Percentiles rank a stretch among this genome's conserved stretches.
Evolutionary conservation across 2,329 filamentous ascomycete genomes (phyloP).

Genomic region (Verticillium nubilum): DNA sequence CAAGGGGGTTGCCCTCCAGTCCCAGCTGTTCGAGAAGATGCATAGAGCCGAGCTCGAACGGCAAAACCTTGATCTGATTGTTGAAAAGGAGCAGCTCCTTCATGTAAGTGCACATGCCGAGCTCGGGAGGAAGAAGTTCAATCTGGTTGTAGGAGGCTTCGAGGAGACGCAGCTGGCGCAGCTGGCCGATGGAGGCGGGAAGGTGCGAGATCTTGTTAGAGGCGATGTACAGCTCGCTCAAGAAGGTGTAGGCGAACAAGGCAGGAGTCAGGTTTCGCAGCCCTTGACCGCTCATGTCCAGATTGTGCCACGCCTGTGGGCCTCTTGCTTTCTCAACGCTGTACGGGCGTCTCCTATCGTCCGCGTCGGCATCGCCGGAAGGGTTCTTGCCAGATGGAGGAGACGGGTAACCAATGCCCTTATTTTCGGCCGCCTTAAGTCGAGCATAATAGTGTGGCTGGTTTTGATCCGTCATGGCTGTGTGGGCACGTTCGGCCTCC

Average conservation of each 20-base stretch:
- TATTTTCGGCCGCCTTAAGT: constrained; percentile 64
- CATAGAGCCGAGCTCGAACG: constrained; percentile 81
- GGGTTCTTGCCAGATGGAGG: constrained; percentile 41
- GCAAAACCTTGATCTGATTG: constrained; percentile 78
- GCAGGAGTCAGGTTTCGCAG: constrained; percentile 73
- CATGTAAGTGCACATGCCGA: constrained; percentile 94
- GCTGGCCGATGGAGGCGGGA: constrained; percentile 74
- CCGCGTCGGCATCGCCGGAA: constrained; percentile 46
- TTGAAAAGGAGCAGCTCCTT: constrained; percentile 84
- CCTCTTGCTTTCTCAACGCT: constrained; percentile 62
- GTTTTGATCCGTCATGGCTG: constrained; percentile 63
- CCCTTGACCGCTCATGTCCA: constrained; percentile 96
- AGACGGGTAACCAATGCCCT: constrained; percentile 54
- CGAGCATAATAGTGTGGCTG: constrained; percentile 68
- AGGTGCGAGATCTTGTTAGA: constrained; percentile 83
- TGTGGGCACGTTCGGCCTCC: constrained; percentile 67
- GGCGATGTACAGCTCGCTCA: constrained; percentile 88
- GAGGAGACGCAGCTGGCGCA: constrained; percentile 75
- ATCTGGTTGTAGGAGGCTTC: constrained; percentile 89
- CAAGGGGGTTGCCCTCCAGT: constrained; percentile 85
- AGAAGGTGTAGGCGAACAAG: constrained; percentile 82
- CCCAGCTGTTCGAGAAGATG: constrained; percentile 85
- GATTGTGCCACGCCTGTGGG: constrained; percentile 82
- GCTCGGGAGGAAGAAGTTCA: constrained; percentile 74
- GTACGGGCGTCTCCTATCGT: constrained; percentile 55